These are phyloP conservation scores for Chlorella sp. DNA, from an alignment of 139 green algal genomes.

Conservation along the genomic window DNA sequence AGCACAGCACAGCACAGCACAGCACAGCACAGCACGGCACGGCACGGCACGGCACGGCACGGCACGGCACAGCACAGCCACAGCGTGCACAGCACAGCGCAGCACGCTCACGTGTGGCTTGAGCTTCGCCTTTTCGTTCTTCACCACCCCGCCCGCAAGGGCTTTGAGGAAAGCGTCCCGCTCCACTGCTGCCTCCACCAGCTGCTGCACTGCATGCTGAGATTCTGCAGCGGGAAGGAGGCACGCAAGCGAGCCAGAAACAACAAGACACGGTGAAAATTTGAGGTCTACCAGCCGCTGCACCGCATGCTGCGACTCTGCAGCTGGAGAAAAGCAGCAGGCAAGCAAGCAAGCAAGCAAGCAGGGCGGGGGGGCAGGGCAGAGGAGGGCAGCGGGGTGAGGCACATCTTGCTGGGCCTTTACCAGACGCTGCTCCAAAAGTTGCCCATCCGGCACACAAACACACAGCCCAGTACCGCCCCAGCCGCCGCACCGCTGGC, in stretches of 20 bases:
- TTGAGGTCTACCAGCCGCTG: slow-evolving; percentile 52
- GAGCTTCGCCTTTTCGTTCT: slow-evolving; percentile 38
- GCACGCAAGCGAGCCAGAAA: neutral
- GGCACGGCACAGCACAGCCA: neutral
- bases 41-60: too few relatives aligned
- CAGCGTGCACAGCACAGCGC: neutral
- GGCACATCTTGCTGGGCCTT: too few relatives aligned
- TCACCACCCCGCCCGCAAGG: slow-evolving; percentile 60
- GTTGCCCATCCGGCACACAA: too few relatives aligned
- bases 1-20: neutral
- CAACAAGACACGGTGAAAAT: neutral
- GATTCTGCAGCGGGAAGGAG: slow-evolving; percentile 6
- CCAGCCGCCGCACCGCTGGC: neutral
- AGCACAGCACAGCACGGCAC: too few relatives aligned
- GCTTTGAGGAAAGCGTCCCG: slow-evolving; percentile 63
- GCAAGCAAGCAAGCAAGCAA: neutral
- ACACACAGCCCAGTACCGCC: too few relatives aligned
- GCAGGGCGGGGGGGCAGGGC: neutral
- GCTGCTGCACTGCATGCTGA: slow-evolving; percentile 45
- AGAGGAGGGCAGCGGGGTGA: too few relatives aligned
- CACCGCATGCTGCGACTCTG: slow-evolving; percentile 49
- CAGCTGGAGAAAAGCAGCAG: neutral
- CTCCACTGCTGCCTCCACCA: slow-evolving; percentile 39
- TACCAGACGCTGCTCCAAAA: too few relatives aligned
- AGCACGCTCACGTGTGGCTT: slow-evolving; percentile 26